A percentile compares a stretch with the other conserved stretches of the same genome.
These are phyloP conservation scores for Colletotrichum orbiculare DNA, from an alignment of 2,329 filamentous ascomycete genomes.

Conservation along the genomic window DNA sequence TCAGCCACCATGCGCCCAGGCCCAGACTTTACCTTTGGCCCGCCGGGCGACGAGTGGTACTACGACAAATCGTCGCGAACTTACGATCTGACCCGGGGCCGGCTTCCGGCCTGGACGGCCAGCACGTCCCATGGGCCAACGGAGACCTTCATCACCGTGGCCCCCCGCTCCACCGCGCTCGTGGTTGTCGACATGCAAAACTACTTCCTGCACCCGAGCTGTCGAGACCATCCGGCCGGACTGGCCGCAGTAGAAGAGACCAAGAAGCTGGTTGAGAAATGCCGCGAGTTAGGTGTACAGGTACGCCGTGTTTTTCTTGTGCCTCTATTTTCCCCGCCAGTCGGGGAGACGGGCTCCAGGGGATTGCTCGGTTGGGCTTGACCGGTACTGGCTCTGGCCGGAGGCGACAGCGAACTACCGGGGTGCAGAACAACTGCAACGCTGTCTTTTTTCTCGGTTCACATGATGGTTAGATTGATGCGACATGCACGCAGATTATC, in stretches of 20 bases:
- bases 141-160: slow-evolving; percentile 47
- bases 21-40: slow-evolving; percentile 31
- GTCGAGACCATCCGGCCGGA: slow-evolving; percentile 51
- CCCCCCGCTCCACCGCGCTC: slow-evolving; percentile 55
- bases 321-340: slow-evolving; percentile 18
- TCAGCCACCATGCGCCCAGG: neutral
- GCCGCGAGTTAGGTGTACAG: slow-evolving; percentile 60
- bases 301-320: slow-evolving; percentile 38
- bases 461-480: slow-evolving; percentile 8
- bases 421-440: neutral
- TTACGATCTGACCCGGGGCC: slow-evolving; percentile 35
- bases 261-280: slow-evolving; percentile 55
- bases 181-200: slow-evolving; percentile 66
- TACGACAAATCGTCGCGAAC: slow-evolving; percentile 33
- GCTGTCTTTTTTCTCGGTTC: neutral
- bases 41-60: slow-evolving; percentile 32
- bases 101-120: slow-evolving; percentile 25
- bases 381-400: slow-evolving; percentile 2
- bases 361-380: neutral
- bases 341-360: neutral
- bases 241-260: slow-evolving; percentile 54
- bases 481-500: slow-evolving; percentile 47
- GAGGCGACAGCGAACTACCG: too few species aligned
- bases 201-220: slow-evolving; percentile 55
- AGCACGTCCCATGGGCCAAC: slow-evolving; percentile 30